phyloP scores from a whole-genome alignment of 1,284 basidiomycete species.

The Papiliotrema terrestris region DNA sequence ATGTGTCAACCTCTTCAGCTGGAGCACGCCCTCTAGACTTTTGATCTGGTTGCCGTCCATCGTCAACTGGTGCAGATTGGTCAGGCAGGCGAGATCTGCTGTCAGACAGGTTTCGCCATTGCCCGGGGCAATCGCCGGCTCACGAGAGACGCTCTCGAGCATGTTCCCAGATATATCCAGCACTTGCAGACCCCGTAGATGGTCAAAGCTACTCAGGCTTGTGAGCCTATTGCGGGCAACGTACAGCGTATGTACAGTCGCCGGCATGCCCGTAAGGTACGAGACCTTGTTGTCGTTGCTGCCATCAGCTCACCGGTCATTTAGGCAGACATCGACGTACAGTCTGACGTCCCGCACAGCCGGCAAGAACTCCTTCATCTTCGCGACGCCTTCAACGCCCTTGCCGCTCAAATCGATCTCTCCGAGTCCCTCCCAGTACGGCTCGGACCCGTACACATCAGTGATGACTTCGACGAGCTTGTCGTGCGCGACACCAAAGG shows the following conservation, averaged over 20 bases:
- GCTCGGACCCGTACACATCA: slow-evolving; percentile 91
- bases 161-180: slow-evolving; percentile 90
- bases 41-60: slow-evolving; percentile 79
- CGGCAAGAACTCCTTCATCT: slow-evolving; percentile 92
- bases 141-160: slow-evolving; percentile 79
- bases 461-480: slow-evolving; percentile 87
- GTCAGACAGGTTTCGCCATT: slow-evolving; percentile 2
- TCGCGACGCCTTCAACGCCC: slow-evolving; percentile 80
- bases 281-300: slow-evolving; percentile 77
- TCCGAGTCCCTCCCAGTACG: slow-evolving; percentile 81
- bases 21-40: slow-evolving; percentile 72
- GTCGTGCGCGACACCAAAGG: slow-evolving; percentile 88
- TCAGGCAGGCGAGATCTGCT: slow-evolving; percentile 75
- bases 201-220: slow-evolving; percentile 81
- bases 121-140: slow-evolving; percentile 50
- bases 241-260: slow-evolving; percentile 71
- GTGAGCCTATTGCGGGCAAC: slow-evolving; percentile 79
- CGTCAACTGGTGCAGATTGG: slow-evolving; percentile 81
- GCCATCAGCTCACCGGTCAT: slow-evolving; percentile 4
- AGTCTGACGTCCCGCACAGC: slow-evolving; percentile 72
- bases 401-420: slow-evolving; percentile 74
- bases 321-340: slow-evolving; percentile 54
- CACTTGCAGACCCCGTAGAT: slow-evolving; percentile 78
- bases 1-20: slow-evolving; percentile 74
- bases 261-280: slow-evolving; percentile 83